Conservation (phyloP, 345 rosid species). For the Conringia planisiliqua region DNA sequence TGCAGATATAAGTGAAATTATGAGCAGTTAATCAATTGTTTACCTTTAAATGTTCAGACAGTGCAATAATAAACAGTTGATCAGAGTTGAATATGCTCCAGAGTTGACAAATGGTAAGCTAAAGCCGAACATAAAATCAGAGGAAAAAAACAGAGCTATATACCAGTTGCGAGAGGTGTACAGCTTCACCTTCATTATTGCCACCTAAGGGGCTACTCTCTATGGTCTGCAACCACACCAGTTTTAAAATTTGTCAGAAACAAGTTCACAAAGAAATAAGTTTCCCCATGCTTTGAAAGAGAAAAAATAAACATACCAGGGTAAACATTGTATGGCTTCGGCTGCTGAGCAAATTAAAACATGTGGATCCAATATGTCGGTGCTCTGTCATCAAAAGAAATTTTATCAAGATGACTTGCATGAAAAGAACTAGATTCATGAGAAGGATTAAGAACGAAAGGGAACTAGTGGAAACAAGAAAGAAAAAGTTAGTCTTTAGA, state of each 20-base stretch:
- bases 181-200: slow-evolving; percentile 70
- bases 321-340: slow-evolving; percentile 98
- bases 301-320: slow-evolving; percentile 52
- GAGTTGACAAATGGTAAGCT: slow-evolving; percentile 3
- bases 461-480: slow-evolving; percentile 16
- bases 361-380: slow-evolving; percentile 97
- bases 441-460: slow-evolving; percentile 6
- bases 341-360: slow-evolving; percentile 95
- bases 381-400: slow-evolving; percentile 62
- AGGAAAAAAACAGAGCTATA: slow-evolving; percentile 34
- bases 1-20: slow-evolving; percentile 52
- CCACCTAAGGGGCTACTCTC: slow-evolving; percentile 90
- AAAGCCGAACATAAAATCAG: slow-evolving; percentile 7
- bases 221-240: slow-evolving; percentile 41
- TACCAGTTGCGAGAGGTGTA: slow-evolving; percentile 96
- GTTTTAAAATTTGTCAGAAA: too few species aligned
- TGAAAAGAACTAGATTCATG: neutral
- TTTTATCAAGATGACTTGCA: slow-evolving; percentile 1
- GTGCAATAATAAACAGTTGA: neutral
- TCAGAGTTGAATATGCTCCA: neutral
- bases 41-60: neutral
- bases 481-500: neutral
- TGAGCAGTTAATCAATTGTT: slow-evolving; percentile 17
- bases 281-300: slow-evolving; percentile 8
- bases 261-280: slow-evolving; percentile 19